Conservation (phyloP, 257 asterid genomes). For the Scutellaria galericulata region DNA sequence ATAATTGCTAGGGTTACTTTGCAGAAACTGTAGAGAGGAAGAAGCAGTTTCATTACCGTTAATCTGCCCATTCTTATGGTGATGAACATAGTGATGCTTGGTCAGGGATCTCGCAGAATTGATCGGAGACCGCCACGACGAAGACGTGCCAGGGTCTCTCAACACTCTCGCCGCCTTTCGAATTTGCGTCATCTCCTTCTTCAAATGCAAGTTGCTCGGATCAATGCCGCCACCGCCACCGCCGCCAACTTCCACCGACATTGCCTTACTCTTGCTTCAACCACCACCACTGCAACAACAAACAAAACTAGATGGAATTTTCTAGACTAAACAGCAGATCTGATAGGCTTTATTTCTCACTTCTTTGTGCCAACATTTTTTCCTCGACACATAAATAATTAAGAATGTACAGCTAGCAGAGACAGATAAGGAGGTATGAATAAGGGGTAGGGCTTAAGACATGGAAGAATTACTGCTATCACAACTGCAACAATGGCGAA, state of each 20-base stretch:
- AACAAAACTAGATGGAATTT: too few relatives aligned
- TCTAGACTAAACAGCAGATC: constrained; percentile 39
- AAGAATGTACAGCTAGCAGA: constrained; percentile 39
- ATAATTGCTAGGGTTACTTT: constrained; percentile 29
- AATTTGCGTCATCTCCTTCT: constrained; percentile 89
- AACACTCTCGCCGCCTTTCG: constrained; percentile 85
- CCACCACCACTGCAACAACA: background rate
- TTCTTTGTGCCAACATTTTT: constrained; percentile 5
- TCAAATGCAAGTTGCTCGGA: constrained; percentile 92
- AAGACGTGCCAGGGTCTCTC: constrained; percentile 92
- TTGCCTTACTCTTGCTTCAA: background rate
- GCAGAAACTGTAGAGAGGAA: constrained; percentile 41
- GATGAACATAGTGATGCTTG: constrained; percentile 67
- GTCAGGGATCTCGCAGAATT: constrained; percentile 76
- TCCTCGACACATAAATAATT: constrained; percentile 22
- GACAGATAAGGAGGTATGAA: background rate
- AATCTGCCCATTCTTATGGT: constrained; percentile 47
- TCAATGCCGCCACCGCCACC: constrained; percentile 55
- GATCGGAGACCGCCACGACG: constrained; percentile 84
- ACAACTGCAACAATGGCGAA: constrained; percentile 30
- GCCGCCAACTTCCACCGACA: constrained; percentile 44
- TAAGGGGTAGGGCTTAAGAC: constrained; percentile 31
- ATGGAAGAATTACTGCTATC: constrained; percentile 5
- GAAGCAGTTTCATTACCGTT: constrained; percentile 45
- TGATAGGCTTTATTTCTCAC: constrained; percentile 19